Base-by-base conservation (phyloP, 2,329 filamentous ascomycete species). In the Neonectria hederae region DNA sequence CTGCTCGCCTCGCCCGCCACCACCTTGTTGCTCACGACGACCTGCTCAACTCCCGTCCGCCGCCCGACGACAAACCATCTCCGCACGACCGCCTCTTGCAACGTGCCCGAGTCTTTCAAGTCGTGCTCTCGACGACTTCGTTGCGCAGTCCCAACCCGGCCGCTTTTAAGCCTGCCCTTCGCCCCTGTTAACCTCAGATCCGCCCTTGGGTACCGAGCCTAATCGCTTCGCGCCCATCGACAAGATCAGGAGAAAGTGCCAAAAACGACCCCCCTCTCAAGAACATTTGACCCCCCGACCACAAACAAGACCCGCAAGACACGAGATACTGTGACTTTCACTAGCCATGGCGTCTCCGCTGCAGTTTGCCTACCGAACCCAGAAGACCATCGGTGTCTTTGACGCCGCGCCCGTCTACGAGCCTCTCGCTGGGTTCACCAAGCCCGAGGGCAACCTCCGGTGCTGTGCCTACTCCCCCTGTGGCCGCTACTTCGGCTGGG, bases 301-400 rank as follows among this genome's bases (percentile, higher is more conserved):
- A 67, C 72, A 70, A 65, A 26, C 49, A 67, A 72, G 69, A 69
- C 61, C 49, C 64, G 68, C 67, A 75, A 73, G 69, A 73, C 72
- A 70, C 69, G 74, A 76, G 77, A 77, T 67, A 68, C 90, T 92
- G 92, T 93, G 91, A 86, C 91, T 94, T 94, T 93, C 78, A 90
- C 88, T 94, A 94, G 92, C 90, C 88, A 97, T 97, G 94, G 92
- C 93, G 80, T 90, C 86, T 86, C 90, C 92, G 77, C 91, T 95
- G 83, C 95, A 97, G 89, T 92, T 97, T 89, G 93, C 93, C 82
- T 97, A 92, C 87, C 93, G 96, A 83, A 97, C 96, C 81, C 92
- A 94, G 83, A 98, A 97, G 89, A 91, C 90, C 81, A 94, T 99
- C 84, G 94, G 94, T 76, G 86, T 98, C 81, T 89, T 97, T 82